Evolutionary conservation across 2,329 filamentous ascomycete species (phyloP), one percentile per base, ranked within the genome.

Genomic region (Cadophora gregata): DNA sequence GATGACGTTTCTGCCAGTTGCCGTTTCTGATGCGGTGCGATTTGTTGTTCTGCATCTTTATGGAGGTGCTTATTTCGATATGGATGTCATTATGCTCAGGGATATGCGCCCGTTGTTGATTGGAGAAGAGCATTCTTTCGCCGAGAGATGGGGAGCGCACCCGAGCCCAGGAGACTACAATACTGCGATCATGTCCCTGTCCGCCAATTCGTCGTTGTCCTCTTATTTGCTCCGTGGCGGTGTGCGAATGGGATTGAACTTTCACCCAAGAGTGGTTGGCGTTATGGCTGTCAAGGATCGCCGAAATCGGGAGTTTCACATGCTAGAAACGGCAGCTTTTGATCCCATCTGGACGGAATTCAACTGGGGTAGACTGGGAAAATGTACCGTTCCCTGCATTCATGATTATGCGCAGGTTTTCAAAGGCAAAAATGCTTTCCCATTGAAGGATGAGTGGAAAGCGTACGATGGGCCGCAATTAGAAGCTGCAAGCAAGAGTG

Each of bases 271-370:
- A 21, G 81, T 86, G 5, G 80, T 86, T 27, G 84, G 84, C 2
- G 81, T 84, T 56, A 85, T 86, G 82, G 82, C 84, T 2, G 85
- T 84, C 77, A 85, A 85, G 71, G 84, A 86, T 67, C 80, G 80
- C 3, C 79, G 83, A 56, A 84, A 85, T 64, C 79, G 81, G 4
- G 84, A 86, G 65, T 82, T 86, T 62, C 78, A 82, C 10, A 86
- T 86, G 84, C 79, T 86, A n/a, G 84, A 86, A 73, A 85, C 83
- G 0, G 84, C 81, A 5, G 81, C 84, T 4, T 86, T 86, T 64
- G 84, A 86, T 69, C 84, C 84, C 0, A 84, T 86, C 71, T 86
- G 84, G 84, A 83, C 83, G 0, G 83, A 86, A 69, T 85, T 85
- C 74, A 84, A 85, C 70, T 84, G 81, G 80, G 83, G 81, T 42